Evolutionary conservation across 176 grass and related monocot species (phyloP).

Genomic region (Chloris gayana): DNA sequence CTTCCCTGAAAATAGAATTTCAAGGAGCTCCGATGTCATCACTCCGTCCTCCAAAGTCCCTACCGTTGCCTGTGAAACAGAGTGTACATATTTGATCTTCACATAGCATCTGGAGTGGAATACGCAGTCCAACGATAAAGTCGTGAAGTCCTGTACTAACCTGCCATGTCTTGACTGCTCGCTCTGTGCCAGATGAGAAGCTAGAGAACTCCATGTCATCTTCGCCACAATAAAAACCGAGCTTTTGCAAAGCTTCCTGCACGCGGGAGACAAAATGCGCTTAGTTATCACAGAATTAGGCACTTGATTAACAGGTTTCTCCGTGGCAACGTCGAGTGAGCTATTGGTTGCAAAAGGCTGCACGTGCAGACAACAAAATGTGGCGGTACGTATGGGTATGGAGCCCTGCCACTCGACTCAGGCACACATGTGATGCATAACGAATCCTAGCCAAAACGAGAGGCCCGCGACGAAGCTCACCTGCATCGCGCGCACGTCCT

Average conservation of each 20-base stretch:
- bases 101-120: neutral
- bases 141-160: conserved; percentile 31
- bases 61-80: conserved; percentile 64
- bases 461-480: conserved; percentile 47
- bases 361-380: neutral
- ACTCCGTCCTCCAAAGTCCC: conserved; percentile 62
- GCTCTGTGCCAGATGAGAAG: conserved; percentile 81
- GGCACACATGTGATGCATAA: conserved; percentile 14
- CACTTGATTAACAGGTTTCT: neutral
- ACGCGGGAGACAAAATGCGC: neutral
- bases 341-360: neutral
- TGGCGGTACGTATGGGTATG: neutral
- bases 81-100: neutral
- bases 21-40: conserved; percentile 85
- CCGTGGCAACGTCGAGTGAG: neutral
- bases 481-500: conserved; percentile 90
- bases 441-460: conserved; percentile 59
- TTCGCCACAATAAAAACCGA: conserved; percentile 94
- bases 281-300: neutral
- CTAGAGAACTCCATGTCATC: conserved; percentile 84
- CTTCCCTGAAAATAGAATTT: conserved; percentile 57
- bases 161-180: conserved; percentile 98
- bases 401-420: neutral
- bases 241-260: conserved; percentile 80
- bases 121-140: neutral